Base-by-base conservation (phyloP, 257 asterid species). In the Nicotiana tomentosiformis region DNA sequence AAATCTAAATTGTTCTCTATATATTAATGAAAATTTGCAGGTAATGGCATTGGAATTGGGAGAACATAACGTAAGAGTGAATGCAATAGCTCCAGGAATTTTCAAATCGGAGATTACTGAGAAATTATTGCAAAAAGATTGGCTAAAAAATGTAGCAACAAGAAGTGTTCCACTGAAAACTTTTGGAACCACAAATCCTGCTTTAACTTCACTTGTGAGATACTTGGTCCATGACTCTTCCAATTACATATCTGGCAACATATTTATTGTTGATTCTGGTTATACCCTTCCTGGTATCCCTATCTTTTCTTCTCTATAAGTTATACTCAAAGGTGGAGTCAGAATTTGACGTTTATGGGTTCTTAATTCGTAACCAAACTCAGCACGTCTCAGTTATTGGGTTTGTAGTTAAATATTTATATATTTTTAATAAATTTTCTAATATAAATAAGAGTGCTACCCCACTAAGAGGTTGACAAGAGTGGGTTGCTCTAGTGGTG, bases 31-130 rank as follows among this genome's bases (percentile, higher is more conserved):
- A 6, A 6, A 7, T 72, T 55, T 64, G 37, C 86, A 94, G 97
- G 76, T 84, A 16, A 93, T 95, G 98, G 98, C 97, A 3, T 0
- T 90, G 84, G 98, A 93, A 83, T 81, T 93, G 65, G 97, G 97
- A n/a, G 82, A 1, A 5, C 56, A 90, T 83, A 88, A 88, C 15
- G 93, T 94, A 82, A 88, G 93, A 81, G 97, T 94, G 84, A 94
- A 94, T 84, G 87, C 93, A 7, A 90, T 94, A 83, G 87, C 97
- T 3, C 95, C 95, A 0, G 97, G 94, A 17, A 77, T 94, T 14
- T 93, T 92, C 67, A 88, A 89, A 58, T 93, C 97, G 0, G 97
- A 94, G 87, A 94, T 91, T 35, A 92, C 97, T 0, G 82, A 91
- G 87, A 87, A 72, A 15, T 92, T 93, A 14, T 35, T 92, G 83